Base-by-base conservation (phyloP, 176 grass and related monocot species). In the Oryza meyeriana region DNA sequence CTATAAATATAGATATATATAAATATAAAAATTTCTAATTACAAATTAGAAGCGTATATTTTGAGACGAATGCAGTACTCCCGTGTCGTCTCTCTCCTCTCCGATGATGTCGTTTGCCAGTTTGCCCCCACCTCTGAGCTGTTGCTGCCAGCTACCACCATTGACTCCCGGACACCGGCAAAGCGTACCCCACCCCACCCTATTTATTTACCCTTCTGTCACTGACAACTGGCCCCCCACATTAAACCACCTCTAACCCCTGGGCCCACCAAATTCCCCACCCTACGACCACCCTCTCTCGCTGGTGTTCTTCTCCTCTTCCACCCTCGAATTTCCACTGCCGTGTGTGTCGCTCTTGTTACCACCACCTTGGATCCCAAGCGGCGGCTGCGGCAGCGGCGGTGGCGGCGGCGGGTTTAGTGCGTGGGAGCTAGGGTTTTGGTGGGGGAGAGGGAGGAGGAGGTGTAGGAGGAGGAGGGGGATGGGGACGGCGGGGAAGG, bases 401-500 rank as follows among this genome's bases (percentile, higher is more conserved):
- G 74, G 41, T 39, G 17, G 64, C 38, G 69, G 83, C 25, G 40
- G 16, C 25, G 7, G 75, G 81, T 42, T 26, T 71, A 71, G 74
- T 18, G 14, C 26, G 42, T 2, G 42, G 47, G 26, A 44, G 45
- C 17, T 72, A 84, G 80, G 83, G 48, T 75, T 86, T 35, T 8
- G 29, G 36, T 18, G 12, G 40, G 18, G 82, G 27, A 5, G 71
- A 35, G 20, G 35, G 61, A 29, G 67, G 59, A 27, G 66, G 35
- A 33, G 32, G 32, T 33, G 32, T 33, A 33, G 66, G 66, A 50
- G 67, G 45, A 36, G 76, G 57, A 8, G 50, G 26, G 26, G 55
- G 79, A 90, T 86, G 86, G 86, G 90, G 67, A 89, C 85, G 48
- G 85, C 90, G 66, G 85, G 79, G 61, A 87, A 90, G 71, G 90